A percentile compares a stretch with the other conserved stretches of the same genome.
These are phyloP conservation scores for Gynandropsis gynandra DNA, from an alignment of 345 rosid genomes.

Conservation along the genomic window DNA sequence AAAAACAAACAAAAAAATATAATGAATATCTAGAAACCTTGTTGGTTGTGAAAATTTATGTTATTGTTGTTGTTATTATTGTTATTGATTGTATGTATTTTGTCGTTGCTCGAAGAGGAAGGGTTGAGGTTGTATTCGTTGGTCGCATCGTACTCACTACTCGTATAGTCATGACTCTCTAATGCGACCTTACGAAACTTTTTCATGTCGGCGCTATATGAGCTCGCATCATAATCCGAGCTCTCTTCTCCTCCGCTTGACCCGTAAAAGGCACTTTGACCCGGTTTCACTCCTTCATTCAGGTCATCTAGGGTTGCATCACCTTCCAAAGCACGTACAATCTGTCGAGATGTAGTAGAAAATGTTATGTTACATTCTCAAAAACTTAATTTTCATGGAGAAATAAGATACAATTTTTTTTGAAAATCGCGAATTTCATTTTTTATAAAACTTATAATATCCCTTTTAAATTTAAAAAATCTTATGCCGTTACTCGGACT, in stretches of 20 bases:
- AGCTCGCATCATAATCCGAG: conserved; percentile 54
- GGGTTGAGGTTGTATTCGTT: conserved; percentile 43
- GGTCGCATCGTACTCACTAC: conserved; percentile 52
- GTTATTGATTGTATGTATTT: too few relatives aligned
- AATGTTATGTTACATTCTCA: too few relatives aligned
- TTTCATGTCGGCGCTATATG: conserved; percentile 64
- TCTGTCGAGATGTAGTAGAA: conserved; percentile 48
- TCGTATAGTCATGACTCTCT: conserved; percentile 57
- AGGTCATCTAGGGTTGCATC: conserved; percentile 60
- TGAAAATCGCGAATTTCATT: too few relatives aligned
- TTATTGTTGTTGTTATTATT: too few relatives aligned
- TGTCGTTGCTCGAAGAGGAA: conserved; percentile 59
- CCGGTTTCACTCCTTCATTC: conserved; percentile 47
- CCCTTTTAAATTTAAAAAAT: too few relatives aligned
- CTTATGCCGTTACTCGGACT: too few relatives aligned
- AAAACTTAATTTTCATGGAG: too few relatives aligned
- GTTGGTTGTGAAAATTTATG: too few relatives aligned
- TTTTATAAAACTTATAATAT: too few relatives aligned
- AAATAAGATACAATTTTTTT: too few relatives aligned
- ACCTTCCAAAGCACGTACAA: conserved; percentile 81
- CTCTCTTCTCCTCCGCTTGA: conserved; percentile 41
- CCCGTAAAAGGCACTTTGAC: conserved; percentile 39
- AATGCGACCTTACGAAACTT: conserved; percentile 64
- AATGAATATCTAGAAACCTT: too few relatives aligned
- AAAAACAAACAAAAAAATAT: too few relatives aligned